Conservation (phyloP, 2,329 filamentous ascomycete genomes). For the Aspergillus fumigatiaffinis region DNA sequence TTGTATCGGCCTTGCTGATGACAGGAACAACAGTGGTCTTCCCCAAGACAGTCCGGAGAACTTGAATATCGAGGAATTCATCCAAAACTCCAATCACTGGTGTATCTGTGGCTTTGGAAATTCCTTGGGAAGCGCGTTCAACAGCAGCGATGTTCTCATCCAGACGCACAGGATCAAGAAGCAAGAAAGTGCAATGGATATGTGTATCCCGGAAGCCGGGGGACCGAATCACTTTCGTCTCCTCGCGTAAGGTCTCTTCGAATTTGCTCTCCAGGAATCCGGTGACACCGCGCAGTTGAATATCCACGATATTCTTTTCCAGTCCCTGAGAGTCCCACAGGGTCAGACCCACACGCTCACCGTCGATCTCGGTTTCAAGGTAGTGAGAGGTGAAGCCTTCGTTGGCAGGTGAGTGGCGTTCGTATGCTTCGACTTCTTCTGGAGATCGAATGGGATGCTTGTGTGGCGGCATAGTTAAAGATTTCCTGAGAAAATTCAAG, state of each 20-base stretch:
- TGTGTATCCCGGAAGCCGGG: slow-evolving; percentile 93
- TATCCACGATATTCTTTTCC: slow-evolving; percentile 90
- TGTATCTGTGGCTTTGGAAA: slow-evolving; percentile 43
- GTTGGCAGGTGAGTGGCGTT: slow-evolving; percentile 52
- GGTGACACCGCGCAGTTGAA: slow-evolving; percentile 87
- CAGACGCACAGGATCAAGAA: slow-evolving; percentile 82
- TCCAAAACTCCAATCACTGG: slow-evolving; percentile 66
- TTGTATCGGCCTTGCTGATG: slow-evolving; percentile 93
- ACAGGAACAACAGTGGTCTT: slow-evolving; percentile 96
- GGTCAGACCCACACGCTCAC: slow-evolving; percentile 85
- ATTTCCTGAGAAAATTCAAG: slow-evolving; percentile 87
- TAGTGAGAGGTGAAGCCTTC: slow-evolving; percentile 80
- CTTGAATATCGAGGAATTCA: slow-evolving; percentile 84
- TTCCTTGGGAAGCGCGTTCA: slow-evolving; percentile 54
- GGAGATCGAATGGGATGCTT: slow-evolving; percentile 60
- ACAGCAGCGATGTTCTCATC: slow-evolving; percentile 74
- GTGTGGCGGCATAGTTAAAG: slow-evolving; percentile 75
- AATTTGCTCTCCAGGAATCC: slow-evolving; percentile 96
- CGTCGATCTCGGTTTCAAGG: slow-evolving; percentile 89
- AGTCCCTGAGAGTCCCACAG: slow-evolving; percentile 95
- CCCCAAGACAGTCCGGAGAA: slow-evolving; percentile 79
- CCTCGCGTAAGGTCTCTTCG: slow-evolving; percentile 93
- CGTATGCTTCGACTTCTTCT: slow-evolving; percentile 55
- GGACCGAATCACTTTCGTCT: slow-evolving; percentile 94
- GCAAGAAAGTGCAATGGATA: slow-evolving; percentile 90